Conservation (phyloP, 306 rosid species). For the Vigna unguiculata region DNA sequence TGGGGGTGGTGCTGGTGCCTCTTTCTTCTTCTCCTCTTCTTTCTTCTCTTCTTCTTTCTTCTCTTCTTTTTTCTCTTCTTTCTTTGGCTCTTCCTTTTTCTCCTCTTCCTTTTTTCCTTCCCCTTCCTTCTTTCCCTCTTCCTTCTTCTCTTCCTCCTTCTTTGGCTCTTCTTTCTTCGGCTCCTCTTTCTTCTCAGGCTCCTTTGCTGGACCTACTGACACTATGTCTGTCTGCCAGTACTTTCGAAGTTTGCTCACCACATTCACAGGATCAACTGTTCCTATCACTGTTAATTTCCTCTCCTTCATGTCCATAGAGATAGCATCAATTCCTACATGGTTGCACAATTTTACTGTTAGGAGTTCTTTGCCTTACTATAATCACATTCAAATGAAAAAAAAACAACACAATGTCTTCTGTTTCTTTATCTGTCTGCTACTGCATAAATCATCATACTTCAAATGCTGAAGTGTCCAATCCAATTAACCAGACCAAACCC, state of each 20-base stretch:
- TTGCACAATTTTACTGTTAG: neutral
- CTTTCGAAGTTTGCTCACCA: slow-evolving; percentile 85
- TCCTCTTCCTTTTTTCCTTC: slow-evolving; percentile 57
- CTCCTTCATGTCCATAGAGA: slow-evolving; percentile 91
- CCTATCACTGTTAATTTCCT: slow-evolving; percentile 86
- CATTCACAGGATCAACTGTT: slow-evolving; percentile 75
- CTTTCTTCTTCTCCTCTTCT: slow-evolving; percentile 62
- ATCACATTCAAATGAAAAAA: neutral
- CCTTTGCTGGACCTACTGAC: slow-evolving; percentile 87
- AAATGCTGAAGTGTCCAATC: slow-evolving; percentile 1
- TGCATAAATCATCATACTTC: neutral
- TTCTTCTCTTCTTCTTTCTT: slow-evolving; percentile 52
- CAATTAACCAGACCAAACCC: slow-evolving; percentile 2
- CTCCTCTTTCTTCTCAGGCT: slow-evolving; percentile 91
- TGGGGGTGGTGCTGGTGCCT: slow-evolving; percentile 57
- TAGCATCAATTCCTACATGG: slow-evolving; percentile 81
- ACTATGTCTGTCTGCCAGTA: slow-evolving; percentile 69
- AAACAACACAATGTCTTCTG: neutral
- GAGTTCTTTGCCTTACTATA: neutral
- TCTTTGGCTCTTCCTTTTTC: slow-evolving; percentile 58
- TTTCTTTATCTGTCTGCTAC: neutral
- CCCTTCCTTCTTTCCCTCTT: slow-evolving; percentile 37
- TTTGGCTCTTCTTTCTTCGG: slow-evolving; percentile 72
- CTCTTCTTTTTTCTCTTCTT: slow-evolving; percentile 62
- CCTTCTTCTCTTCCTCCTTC: slow-evolving; percentile 57